Evolutionary conservation across 345 rosid genomes (phyloP).

Genomic region (Xanthoceras sorbifolium): DNA sequence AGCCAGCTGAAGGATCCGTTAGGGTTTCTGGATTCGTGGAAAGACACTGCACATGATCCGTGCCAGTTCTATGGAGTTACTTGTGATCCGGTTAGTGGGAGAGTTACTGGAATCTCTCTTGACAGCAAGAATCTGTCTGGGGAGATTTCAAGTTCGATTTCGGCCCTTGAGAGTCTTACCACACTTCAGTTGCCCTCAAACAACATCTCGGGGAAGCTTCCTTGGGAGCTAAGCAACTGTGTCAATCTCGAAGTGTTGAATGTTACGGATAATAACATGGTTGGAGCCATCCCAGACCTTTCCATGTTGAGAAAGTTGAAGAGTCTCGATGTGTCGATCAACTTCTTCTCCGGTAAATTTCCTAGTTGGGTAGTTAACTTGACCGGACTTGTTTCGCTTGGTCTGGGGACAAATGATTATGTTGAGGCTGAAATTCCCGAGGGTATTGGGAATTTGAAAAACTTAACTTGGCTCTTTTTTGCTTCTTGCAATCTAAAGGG

Average conservation of each 20-base stretch:
- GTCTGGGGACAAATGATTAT: conserved; percentile 48
- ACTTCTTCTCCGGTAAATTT: conserved; percentile 59
- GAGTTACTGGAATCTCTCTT: conserved; percentile 53
- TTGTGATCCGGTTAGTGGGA: conserved; percentile 50
- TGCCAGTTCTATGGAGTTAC: conserved; percentile 64
- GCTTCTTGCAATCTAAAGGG: conserved; percentile 46
- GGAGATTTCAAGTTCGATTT: conserved; percentile 61
- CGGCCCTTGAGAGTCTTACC: conserved; percentile 45
- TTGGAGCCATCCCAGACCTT: conserved; percentile 65
- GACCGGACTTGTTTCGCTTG: conserved; percentile 45
- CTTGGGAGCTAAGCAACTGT: conserved; percentile 48
- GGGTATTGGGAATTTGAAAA: conserved; percentile 63
- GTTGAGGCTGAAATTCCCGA: conserved; percentile 58
- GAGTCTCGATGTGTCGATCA: conserved; percentile 53
- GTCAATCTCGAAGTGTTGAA: conserved; percentile 58
- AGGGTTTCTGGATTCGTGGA: conserved; percentile 65
- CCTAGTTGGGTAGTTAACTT: conserved; percentile 72
- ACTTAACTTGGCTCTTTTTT: conserved; percentile 57
- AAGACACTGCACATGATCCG: conserved; percentile 46
- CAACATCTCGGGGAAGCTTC: conserved; percentile 56
- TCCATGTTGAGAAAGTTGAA: conserved; percentile 49
- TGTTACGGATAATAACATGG: conserved; percentile 50
- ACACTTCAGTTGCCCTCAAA: conserved; percentile 52
- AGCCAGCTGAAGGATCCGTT: conserved; percentile 58
- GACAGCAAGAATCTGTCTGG: conserved; percentile 60